A percentile compares a stretch with the other conserved stretches of the same genome.
phyloP scores from a whole-genome alignment of 345 rosid species.

The Psidium friedrichsthalianum region DNA sequence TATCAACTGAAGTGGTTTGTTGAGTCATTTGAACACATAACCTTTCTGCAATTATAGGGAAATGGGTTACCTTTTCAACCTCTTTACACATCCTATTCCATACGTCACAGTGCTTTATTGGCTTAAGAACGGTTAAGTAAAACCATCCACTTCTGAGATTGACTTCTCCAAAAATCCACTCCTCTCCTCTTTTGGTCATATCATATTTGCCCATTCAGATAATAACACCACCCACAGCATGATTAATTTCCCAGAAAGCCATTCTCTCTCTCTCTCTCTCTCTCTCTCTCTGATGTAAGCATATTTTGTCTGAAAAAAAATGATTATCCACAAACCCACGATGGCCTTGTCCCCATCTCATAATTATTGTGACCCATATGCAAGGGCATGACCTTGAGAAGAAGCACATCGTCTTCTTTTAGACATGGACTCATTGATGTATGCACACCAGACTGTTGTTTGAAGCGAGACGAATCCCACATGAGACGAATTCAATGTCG shows the following conservation, averaged over 20 bases:
- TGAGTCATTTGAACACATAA: constrained; percentile 15
- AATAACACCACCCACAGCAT: constrained; percentile 41
- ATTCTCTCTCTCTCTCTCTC: constrained; percentile 1
- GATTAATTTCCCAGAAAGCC: not conserved
- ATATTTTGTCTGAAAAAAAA: constrained; percentile 9
- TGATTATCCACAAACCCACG: constrained; percentile 41
- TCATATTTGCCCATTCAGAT: constrained; percentile 23
- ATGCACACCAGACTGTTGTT: not conserved
- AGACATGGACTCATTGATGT: not conserved
- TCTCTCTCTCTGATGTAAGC: constrained; percentile 42
- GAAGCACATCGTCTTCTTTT: not conserved
- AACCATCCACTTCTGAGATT: constrained; percentile 14
- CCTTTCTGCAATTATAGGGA: constrained; percentile 2
- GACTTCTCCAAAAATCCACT: constrained; percentile 22
- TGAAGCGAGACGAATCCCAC: not conserved
- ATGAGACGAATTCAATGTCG: not conserved
- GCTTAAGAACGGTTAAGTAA: constrained; percentile 5
- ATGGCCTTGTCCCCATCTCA: not conserved
- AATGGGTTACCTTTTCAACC: not conserved
- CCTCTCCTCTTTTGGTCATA: not conserved
- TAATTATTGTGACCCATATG: constrained; percentile 5
- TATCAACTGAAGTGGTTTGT: constrained; percentile 9
- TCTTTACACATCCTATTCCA: constrained; percentile 12
- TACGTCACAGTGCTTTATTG: constrained; percentile 17
- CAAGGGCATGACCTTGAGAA: not conserved